Base-by-base conservation (phyloP, 139 green algal genomes). In the Coelastrella sp. region DNA sequence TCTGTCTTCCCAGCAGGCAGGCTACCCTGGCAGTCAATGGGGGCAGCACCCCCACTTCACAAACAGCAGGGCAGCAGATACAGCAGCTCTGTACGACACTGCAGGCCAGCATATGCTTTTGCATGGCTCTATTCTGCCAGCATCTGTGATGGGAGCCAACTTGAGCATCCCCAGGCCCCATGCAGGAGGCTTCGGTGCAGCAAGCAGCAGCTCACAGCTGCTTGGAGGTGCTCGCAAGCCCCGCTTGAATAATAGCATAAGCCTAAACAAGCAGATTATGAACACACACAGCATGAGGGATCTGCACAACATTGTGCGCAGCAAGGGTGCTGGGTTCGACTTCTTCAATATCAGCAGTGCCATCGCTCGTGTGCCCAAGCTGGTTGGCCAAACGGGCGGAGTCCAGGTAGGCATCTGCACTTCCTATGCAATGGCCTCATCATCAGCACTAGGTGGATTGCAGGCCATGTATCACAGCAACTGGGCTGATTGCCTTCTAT, bases 331-430 rank as follows among this genome's bases (percentile, higher is more conserved):
- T 11, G 68, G 93, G 0, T 95, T 97, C 73, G 94, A 96, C 88
- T 90, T 91, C 65, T 95, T 98, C 91, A 98, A 98, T 91, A 89
- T 96, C 78, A 93, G 91, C 78, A 96, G 93, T 10, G 94, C 96
- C 1, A 92, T 98, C 58, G 92, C 96, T 14, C 91, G 93, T 7
- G 81, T 96, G 72, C 95, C 94, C 57, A 97, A 96, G 88, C 85
- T 97, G n/a, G 88, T 93, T 12, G 84, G 81, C 57, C 22, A 20
- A 35, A 35, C n/a, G 19, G 58, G 87, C 20, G 87, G 87, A 11
- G 87, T 81, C 22, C 87, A 91, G 87, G 87, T 91, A 56, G 17
- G 74, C 9, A 17, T 57, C 24, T 80, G 8, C 17, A 11, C 70
- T 35, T 11, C n/a, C 1, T 35, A 6, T 56, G n/a, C 74, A 81